Conservation (phyloP, 2,329 filamentous ascomycete genomes). For the Botrytis fabae region DNA sequence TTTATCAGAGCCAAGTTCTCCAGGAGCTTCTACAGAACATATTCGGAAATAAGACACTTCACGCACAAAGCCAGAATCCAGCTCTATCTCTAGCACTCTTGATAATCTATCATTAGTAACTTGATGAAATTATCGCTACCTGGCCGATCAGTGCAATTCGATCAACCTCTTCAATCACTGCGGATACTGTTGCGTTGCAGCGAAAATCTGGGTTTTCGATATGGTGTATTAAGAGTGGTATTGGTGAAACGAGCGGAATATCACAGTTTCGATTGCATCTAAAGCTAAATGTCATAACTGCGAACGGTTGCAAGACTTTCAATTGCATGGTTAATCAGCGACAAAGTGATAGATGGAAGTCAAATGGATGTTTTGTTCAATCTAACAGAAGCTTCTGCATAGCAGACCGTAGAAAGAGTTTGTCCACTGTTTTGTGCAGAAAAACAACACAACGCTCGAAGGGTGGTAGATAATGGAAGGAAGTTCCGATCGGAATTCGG, state of each 20-base stretch:
- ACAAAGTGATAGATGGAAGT: background rate
- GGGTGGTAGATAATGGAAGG: background rate
- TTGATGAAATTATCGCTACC: background rate
- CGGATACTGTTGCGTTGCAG: background rate
- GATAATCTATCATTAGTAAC: background rate
- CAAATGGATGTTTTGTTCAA: too few species aligned
- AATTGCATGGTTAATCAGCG: background rate
- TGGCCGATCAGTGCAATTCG: background rate
- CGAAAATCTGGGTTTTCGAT: accelerated
- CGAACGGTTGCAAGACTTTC: background rate
- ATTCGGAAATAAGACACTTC: too few species aligned
- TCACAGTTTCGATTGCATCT: too few species aligned
- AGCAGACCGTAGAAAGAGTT: background rate
- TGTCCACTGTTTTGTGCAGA: background rate
- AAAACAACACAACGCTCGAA: background rate
- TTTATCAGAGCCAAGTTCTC: background rate
- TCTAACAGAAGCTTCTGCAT: background rate
- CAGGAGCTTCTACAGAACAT: background rate
- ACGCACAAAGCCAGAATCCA: background rate
- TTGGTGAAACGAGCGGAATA: background rate
- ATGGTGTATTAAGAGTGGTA: background rate
- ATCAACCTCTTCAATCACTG: background rate
- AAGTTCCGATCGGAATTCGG: background rate
- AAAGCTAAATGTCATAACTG: background rate
- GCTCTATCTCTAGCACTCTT: background rate